These are phyloP conservation scores for Pleurostoma richardsiae DNA, from an alignment of 2,329 filamentous ascomycete species.

Conservation along the genomic window DNA sequence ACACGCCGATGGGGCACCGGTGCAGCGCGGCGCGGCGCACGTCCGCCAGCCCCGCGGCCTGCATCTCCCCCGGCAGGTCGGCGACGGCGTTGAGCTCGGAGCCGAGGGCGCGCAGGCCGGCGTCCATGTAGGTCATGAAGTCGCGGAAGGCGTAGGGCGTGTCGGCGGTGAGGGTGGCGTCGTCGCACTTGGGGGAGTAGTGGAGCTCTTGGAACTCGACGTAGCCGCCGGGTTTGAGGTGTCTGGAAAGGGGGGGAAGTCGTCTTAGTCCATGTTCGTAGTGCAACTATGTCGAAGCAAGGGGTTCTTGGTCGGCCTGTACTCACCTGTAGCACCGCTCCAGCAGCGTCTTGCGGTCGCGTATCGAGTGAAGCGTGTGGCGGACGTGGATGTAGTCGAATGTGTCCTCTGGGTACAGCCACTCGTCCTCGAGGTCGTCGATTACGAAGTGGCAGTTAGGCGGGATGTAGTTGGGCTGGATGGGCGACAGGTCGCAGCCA, in stretches of 20 bases:
- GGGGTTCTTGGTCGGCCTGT: too few species aligned
- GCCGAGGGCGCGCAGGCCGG: constrained; percentile 34
- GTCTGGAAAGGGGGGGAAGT: constrained; percentile 20
- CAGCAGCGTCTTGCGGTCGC: constrained; percentile 33
- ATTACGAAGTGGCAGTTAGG: constrained; percentile 46
- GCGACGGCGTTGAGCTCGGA: constrained; percentile 35
- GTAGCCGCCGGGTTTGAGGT: constrained; percentile 46
- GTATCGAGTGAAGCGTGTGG: constrained; percentile 38
- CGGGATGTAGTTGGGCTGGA: constrained; percentile 45
- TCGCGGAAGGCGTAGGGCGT: constrained; percentile 41
- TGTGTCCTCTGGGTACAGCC: constrained; percentile 36
- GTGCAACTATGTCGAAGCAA: too few species aligned
- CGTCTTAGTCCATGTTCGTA: too few species aligned
- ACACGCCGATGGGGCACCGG: constrained; percentile 43
- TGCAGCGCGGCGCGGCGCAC: constrained; percentile 21
- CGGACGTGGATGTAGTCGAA: constrained; percentile 47
- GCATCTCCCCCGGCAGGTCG: constrained; percentile 26
- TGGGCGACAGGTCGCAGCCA: constrained; percentile 46
- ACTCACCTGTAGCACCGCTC: constrained; percentile 35
- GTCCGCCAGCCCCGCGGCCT: constrained; percentile 33
- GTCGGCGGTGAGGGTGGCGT: constrained; percentile 29
- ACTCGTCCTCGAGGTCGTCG: constrained; percentile 48
- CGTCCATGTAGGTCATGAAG: constrained; percentile 33
- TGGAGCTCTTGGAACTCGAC: constrained; percentile 44
- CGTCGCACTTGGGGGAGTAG: constrained; percentile 35